phyloP scores from a whole-genome alignment of 345 rosid genomes.

The Eucalyptus pauciflora region DNA sequence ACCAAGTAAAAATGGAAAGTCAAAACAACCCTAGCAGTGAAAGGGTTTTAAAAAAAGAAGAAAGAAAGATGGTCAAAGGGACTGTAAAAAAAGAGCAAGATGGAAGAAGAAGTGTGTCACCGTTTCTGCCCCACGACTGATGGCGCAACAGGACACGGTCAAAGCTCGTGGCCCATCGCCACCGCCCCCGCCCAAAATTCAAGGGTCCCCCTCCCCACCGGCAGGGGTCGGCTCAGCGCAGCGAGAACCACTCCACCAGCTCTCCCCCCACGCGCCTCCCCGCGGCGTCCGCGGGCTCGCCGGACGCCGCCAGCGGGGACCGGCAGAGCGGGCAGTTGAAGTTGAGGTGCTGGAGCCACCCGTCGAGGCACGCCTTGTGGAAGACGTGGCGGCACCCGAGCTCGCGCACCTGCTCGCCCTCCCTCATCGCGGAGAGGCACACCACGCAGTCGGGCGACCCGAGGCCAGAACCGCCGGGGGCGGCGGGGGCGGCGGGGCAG shows the following conservation, averaged over 20 bases:
- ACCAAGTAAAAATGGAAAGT: neutral
- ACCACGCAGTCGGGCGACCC: constrained; percentile 40
- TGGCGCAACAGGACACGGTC: neutral
- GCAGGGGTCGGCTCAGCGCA: neutral
- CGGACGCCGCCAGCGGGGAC: constrained; percentile 31
- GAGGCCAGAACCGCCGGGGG: neutral
- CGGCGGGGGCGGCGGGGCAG: constrained; percentile 3
- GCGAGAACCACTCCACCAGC: constrained; percentile 34
- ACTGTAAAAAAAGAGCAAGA: neutral
- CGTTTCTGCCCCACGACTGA: neutral
- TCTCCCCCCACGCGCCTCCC: constrained; percentile 44
- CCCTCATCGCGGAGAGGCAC: constrained; percentile 39
- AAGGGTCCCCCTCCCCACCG: neutral
- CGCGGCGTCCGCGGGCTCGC: constrained; percentile 23
- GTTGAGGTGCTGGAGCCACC: constrained; percentile 60
- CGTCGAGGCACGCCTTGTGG: constrained; percentile 71
- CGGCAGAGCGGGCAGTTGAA: constrained; percentile 73
- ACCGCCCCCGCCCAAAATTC: neutral
- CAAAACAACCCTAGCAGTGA: neutral
- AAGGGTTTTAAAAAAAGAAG: neutral
- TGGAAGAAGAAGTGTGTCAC: neutral
- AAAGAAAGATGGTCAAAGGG: neutral
- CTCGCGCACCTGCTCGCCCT: constrained; percentile 66
- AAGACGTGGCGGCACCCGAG: constrained; percentile 81
- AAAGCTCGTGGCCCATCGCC: neutral